These are phyloP conservation scores for Irpex lacteus DNA, from an alignment of 1,284 basidiomycete genomes.

Conservation along the genomic window DNA sequence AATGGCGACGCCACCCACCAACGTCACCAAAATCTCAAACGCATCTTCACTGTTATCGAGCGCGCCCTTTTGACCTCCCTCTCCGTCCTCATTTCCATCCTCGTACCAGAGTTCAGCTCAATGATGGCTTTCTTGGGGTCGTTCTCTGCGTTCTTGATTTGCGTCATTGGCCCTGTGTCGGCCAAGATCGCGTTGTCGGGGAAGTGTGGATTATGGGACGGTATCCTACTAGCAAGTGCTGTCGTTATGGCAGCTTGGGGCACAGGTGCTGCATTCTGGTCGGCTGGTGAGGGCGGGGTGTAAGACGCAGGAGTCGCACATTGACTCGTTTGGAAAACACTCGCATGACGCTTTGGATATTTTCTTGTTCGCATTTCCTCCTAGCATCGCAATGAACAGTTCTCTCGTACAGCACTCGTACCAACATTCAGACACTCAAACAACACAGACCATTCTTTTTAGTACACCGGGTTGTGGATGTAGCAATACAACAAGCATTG, in stretches of 20 bases:
- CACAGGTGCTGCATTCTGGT: conserved; percentile 66
- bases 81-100: conserved; percentile 70
- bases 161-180: conserved; percentile 76
- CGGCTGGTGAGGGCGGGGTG: conserved; percentile 17
- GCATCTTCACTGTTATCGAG: conserved; percentile 51
- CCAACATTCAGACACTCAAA: not conserved
- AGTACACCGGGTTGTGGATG: not conserved
- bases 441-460: not conserved
- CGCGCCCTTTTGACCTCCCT: conserved; percentile 58
- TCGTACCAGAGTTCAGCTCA: conserved; percentile 83
- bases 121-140: conserved; percentile 92
- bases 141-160: conserved; percentile 83
- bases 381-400: not conserved
- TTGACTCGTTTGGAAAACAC: not conserved
- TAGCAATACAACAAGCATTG: conserved; percentile 1
- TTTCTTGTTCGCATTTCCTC: too few relatives aligned
- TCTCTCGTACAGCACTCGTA: not conserved
- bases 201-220: conserved; percentile 51
- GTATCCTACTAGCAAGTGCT: conserved; percentile 51
- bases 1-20: conserved; percentile 5
- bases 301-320: not conserved
- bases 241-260: conserved; percentile 76
- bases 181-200: conserved; percentile 59
- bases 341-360: too few relatives aligned
- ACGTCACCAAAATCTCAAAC: conserved; percentile 30